A percentile compares a stretch with the other conserved stretches of the same genome.
These are phyloP conservation scores for Gloeophyllum trabeum DNA, from an alignment of 768 basidiomycete species.

Conservation along the genomic window DNA sequence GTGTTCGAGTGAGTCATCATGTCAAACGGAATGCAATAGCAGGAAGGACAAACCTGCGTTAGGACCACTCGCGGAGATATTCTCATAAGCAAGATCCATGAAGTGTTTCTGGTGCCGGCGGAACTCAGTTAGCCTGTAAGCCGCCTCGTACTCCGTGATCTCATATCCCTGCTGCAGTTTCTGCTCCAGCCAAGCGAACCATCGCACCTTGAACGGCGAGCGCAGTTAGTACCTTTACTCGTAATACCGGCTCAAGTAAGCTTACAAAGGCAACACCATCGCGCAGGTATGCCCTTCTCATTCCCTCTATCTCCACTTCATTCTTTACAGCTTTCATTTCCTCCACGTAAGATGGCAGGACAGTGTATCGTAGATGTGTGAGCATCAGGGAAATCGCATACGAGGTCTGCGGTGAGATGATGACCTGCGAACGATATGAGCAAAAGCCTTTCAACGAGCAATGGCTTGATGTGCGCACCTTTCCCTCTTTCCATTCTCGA, in stretches of 20 bases:
- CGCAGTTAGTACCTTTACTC: not conserved
- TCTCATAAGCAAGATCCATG: constrained; percentile 82
- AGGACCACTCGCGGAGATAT: constrained; percentile 79
- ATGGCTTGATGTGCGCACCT: constrained; percentile 29
- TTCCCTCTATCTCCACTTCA: constrained; percentile 69
- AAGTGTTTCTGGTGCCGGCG: constrained; percentile 61
- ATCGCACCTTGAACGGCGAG: constrained; percentile 38
- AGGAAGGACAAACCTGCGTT: constrained; percentile 52
- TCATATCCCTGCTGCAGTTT: constrained; percentile 68
- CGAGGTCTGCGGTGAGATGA: constrained; percentile 65
- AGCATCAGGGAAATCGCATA: constrained; percentile 82
- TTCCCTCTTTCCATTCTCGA: constrained; percentile 72
- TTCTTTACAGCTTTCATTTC: constrained; percentile 86
- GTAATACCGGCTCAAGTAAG: constrained; percentile 4
- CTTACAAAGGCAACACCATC: constrained; percentile 77
- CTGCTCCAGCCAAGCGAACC: constrained; percentile 86
- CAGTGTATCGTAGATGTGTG: constrained; percentile 71
- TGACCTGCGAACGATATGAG: constrained; percentile 25
- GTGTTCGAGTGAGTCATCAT: not conserved
- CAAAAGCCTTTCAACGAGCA: constrained; percentile 2
- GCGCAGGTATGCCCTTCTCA: constrained; percentile 75
- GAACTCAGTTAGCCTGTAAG: constrained; percentile 70
- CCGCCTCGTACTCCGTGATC: constrained; percentile 90
- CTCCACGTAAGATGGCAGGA: constrained; percentile 61
- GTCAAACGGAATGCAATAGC: not conserved